Evolutionary conservation across 345 rosid genomes (phyloP).

Genomic region (Aquilaria malaccensis): DNA sequence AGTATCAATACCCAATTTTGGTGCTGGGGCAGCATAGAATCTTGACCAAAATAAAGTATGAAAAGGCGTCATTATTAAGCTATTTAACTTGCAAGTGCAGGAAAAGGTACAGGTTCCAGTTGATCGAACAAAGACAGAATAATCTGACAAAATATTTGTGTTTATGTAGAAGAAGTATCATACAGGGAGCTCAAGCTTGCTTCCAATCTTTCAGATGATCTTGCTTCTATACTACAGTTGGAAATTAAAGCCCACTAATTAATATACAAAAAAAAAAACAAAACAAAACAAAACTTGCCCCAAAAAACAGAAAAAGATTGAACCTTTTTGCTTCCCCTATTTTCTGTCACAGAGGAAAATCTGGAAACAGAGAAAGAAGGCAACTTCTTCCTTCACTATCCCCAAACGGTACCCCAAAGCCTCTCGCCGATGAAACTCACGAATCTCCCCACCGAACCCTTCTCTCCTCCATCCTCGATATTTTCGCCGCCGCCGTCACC

Average conservation of each 20-base stretch:
- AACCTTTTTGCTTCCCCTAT: background rate
- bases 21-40: too few relatives aligned
- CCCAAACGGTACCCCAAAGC: conserved; percentile 57
- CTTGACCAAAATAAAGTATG: background rate
- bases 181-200: background rate
- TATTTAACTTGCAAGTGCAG: too few relatives aligned
- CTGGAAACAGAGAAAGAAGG: background rate
- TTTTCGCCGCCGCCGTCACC: conserved; percentile 3
- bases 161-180: background rate
- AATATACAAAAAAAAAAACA: too few relatives aligned
- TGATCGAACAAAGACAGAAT: too few relatives aligned
- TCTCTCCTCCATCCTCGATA: conserved; percentile 23
- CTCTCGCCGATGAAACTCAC: conserved; percentile 59
- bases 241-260: too few relatives aligned
- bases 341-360: conserved; percentile 3
- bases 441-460: conserved; percentile 33
- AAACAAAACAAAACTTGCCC: too few relatives aligned
- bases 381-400: conserved; percentile 7
- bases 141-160: too few relatives aligned
- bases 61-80: background rate
- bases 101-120: too few relatives aligned
- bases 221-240: background rate
- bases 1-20: too few relatives aligned
- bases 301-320: background rate
- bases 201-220: background rate